phyloP scores from a whole-genome alignment of 1,284 basidiomycete species.

The Heterobasidion parviporum region DNA sequence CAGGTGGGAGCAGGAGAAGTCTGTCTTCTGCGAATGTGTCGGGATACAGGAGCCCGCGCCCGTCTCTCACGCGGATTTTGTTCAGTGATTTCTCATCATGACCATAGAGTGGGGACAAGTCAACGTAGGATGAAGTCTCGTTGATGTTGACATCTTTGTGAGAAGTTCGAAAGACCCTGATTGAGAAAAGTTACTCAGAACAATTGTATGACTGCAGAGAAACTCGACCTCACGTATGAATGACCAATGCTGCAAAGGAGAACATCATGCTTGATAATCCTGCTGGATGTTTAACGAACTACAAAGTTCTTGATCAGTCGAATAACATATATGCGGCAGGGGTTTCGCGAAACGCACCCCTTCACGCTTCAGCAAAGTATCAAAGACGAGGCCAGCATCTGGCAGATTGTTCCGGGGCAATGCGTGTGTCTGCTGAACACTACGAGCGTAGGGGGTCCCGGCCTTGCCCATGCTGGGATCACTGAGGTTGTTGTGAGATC shows the following conservation, averaged over 20 bases:
- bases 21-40: slow-evolving; percentile 75
- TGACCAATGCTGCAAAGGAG: slow-evolving; percentile 73
- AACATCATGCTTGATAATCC: slow-evolving; percentile 78
- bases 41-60: slow-evolving; percentile 56
- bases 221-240: slow-evolving; percentile 47
- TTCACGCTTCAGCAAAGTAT: slow-evolving; percentile 55
- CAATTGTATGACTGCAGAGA: background rate
- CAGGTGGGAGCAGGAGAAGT: slow-evolving; percentile 75
- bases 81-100: slow-evolving; percentile 55
- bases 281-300: slow-evolving; percentile 72
- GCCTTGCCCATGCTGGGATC: slow-evolving; percentile 70
- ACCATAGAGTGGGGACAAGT: slow-evolving; percentile 76
- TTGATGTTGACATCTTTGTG: slow-evolving; percentile 65
- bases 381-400: slow-evolving; percentile 72
- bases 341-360: slow-evolving; percentile 27
- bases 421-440: slow-evolving; percentile 64
- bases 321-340: background rate
- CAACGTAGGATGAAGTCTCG: slow-evolving; percentile 83
- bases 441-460: slow-evolving; percentile 66
- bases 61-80: slow-evolving; percentile 53
- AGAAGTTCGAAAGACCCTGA: slow-evolving; percentile 65
- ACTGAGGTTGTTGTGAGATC: slow-evolving; percentile 63
- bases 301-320: background rate
- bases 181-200: background rate
- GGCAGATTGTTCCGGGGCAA: slow-evolving; percentile 62